phyloP scores from a whole-genome alignment of 495 filamentous ascomycete species.

The Hypoxylon lienhwacheense region DNA sequence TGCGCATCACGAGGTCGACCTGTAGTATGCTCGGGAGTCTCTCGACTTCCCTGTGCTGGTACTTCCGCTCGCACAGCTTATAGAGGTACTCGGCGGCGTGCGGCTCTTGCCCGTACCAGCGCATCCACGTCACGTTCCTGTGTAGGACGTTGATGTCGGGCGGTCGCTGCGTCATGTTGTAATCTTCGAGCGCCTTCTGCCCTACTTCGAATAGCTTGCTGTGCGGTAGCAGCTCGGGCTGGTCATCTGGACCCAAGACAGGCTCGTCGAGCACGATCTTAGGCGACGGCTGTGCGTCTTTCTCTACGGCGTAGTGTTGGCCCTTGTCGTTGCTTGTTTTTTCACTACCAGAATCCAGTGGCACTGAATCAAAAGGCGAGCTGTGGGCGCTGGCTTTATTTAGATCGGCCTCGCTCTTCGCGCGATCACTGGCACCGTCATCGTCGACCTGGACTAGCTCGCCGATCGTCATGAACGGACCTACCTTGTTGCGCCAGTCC shows the following conservation, averaged over 20 bases:
- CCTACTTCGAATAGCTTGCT: background rate
- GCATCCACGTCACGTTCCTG: slow-evolving; percentile 14
- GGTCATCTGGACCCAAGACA: no score
- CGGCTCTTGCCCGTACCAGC: no score
- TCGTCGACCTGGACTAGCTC: background rate
- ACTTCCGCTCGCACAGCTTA: background rate
- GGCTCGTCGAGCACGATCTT: no score
- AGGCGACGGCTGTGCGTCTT: no score
- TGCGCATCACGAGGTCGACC: background rate
- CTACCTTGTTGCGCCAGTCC: slow-evolving; percentile 5
- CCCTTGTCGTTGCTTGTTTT: no score
- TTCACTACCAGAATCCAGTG: no score
- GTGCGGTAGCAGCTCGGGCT: no score
- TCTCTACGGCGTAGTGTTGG: no score
- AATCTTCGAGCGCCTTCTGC: background rate
- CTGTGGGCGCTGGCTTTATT: no score
- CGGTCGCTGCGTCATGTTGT: background rate
- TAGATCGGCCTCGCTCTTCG: background rate
- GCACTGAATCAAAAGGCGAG: no score
- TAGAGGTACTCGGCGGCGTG: no score
- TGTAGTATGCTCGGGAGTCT: background rate
- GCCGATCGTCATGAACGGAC: slow-evolving; percentile 21
- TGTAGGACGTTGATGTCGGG: slow-evolving; percentile 1
- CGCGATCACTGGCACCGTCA: background rate
- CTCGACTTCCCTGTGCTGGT: background rate